These are phyloP conservation scores for Paulownia fortunei DNA, from an alignment of 257 asterid genomes.

Conservation along the genomic window DNA sequence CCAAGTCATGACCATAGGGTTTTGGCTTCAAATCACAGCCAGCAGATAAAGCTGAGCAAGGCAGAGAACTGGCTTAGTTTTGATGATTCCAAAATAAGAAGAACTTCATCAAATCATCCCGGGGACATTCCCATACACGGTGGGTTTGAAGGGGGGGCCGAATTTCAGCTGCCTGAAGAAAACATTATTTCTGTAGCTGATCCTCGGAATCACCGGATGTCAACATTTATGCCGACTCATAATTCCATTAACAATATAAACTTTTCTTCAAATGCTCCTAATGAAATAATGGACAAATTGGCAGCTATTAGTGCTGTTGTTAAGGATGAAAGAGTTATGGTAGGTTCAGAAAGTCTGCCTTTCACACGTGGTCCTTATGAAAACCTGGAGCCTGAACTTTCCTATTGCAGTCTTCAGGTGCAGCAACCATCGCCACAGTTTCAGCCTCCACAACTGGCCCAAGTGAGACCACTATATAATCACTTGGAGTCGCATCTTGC, in stretches of 20 bases:
- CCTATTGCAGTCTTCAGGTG: conserved; percentile 37
- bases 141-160: conserved; percentile 42
- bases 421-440: conserved; percentile 52
- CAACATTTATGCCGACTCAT: conserved; percentile 38
- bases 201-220: conserved; percentile 39
- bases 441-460: conserved; percentile 49
- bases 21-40: conserved; percentile 33
- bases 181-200: conserved; percentile 45
- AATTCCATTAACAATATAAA: conserved; percentile 37
- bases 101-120: conserved; percentile 36
- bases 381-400: conserved; percentile 44
- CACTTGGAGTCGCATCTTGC: conserved; percentile 55
- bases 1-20: conserved; percentile 30
- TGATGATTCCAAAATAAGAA: conserved; percentile 41
- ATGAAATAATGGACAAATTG: conserved; percentile 44
- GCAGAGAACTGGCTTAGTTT: conserved; percentile 54
- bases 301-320: conserved; percentile 46
- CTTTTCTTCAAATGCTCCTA: conserved; percentile 38
- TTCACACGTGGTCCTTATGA: conserved; percentile 44
- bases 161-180: conserved; percentile 56
- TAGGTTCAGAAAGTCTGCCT: conserved; percentile 47
- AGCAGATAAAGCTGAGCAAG: conserved; percentile 40
- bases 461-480: conserved; percentile 50
- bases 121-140: conserved; percentile 37
- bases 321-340: conserved; percentile 38